These are phyloP conservation scores for Colletotrichum tropicale DNA, from an alignment of 2,329 filamentous ascomycete species.

Conservation along the genomic window DNA sequence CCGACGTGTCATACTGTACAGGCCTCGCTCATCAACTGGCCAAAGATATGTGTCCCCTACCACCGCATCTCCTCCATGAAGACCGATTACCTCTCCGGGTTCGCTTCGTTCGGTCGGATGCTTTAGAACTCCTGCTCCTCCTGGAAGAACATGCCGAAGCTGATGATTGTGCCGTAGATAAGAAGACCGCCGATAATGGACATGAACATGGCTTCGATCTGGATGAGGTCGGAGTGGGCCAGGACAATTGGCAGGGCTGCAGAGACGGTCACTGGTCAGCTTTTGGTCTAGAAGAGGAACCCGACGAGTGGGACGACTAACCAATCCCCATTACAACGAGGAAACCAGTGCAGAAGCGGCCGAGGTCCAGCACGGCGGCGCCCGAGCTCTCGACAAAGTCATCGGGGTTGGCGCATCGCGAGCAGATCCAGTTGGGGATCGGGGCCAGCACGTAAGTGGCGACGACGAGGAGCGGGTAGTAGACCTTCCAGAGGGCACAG, in stretches of 20 bases:
- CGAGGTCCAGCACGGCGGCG: conserved; percentile 88
- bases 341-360: conserved; percentile 92
- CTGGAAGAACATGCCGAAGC: conserved; percentile 97
- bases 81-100: neutral
- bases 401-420: conserved; percentile 86
- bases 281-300: neutral
- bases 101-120: neutral
- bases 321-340: conserved; percentile 97
- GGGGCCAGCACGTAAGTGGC: conserved; percentile 94
- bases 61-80: neutral
- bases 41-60: neutral
- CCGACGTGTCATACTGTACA: conserved; percentile 17
- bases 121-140: conserved; percentile 92
- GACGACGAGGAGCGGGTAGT: conserved; percentile 93
- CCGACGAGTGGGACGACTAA: conserved; percentile 52
- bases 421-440: conserved; percentile 95
- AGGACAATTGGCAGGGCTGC: conserved; percentile 86
- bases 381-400: conserved; percentile 90
- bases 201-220: conserved; percentile 89
- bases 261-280: conserved; percentile 6
- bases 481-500: conserved; percentile 92
- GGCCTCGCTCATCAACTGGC: neutral
- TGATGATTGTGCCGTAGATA: conserved; percentile 98
- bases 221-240: conserved; percentile 85
- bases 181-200: conserved; percentile 88